phyloP scores from a whole-genome alignment of 306 rosid species.

The Hippophae gyantsensis region DNA sequence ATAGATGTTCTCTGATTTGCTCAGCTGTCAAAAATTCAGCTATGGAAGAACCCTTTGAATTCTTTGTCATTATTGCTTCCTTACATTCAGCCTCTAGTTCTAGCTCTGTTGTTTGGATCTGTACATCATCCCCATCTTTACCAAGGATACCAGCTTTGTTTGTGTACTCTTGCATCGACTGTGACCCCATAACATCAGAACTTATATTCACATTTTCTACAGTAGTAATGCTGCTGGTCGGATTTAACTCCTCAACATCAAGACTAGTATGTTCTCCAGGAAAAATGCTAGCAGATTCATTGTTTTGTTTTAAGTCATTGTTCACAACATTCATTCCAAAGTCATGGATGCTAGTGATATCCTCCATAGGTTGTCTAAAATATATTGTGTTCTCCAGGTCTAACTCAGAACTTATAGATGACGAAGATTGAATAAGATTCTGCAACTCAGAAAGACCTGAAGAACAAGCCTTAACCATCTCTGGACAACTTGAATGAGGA shows the following conservation, averaged over 20 bases:
- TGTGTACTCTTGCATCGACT: not conserved
- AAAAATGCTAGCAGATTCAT: not conserved
- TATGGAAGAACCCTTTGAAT: constrained; percentile 18
- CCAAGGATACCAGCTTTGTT: constrained; percentile 9
- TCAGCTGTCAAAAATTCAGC: constrained; percentile 24
- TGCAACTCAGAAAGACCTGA: constrained; percentile 12
- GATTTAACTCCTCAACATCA: too few species aligned
- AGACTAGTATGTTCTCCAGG: too few species aligned
- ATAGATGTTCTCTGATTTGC: constrained; percentile 33
- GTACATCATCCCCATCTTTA: constrained; percentile 6
- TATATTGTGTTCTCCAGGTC: not conserved
- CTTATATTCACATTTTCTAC: constrained; percentile 8
- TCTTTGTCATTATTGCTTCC: constrained; percentile 10
- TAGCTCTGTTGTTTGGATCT: constrained; percentile 4
- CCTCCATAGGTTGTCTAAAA: constrained; percentile 3
- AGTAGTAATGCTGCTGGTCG: too few species aligned
- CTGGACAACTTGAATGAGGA: too few species aligned
- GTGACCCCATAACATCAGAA: constrained; percentile 9
- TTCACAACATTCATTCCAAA: too few species aligned
- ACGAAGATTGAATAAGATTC: constrained; percentile 20
- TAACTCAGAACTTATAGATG: constrained; percentile 13
- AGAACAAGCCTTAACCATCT: too few species aligned
- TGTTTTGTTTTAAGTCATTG: too few species aligned
- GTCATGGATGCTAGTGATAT: too few species aligned
- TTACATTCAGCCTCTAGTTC: constrained; percentile 19